Evolutionary conservation across 768 basidiomycete species (phyloP).

Genomic region (Calvatia gigantea): DNA sequence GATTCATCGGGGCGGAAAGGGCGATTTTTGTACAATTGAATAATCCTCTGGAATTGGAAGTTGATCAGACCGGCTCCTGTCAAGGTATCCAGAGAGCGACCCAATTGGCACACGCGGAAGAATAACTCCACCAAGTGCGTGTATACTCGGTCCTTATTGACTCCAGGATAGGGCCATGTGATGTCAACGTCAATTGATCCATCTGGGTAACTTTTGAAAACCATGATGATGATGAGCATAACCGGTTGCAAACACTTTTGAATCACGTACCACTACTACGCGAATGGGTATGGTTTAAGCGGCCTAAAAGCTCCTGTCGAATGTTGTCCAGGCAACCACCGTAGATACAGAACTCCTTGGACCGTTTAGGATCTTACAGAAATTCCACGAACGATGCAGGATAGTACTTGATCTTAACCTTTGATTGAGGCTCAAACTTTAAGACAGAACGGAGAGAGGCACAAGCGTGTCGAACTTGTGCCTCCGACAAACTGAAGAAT

Average conservation of each 20-base stretch:
- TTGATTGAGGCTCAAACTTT: not conserved
- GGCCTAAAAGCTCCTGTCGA: not conserved
- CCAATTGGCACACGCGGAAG: not conserved
- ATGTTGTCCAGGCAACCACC: not conserved
- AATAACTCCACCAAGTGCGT: not conserved
- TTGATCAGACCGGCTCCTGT: not conserved
- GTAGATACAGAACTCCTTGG: not conserved
- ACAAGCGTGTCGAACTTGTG: not conserved
- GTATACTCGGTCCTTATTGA: not conserved
- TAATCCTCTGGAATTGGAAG: not conserved
- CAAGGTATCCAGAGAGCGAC: not conserved
- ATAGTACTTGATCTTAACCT: not conserved
- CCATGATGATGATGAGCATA: not conserved
- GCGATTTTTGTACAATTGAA: not conserved
- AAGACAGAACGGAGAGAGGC: not conserved
- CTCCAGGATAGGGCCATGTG: not conserved
- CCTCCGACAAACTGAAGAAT: not conserved
- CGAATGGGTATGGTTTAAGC: not conserved
- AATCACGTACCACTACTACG: not conserved
- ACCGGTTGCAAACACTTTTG: not conserved
- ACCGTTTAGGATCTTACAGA: not conserved
- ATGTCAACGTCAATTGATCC: not conserved
- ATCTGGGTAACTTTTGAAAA: not conserved
- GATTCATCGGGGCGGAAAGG: not conserved
- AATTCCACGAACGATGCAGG: constrained; percentile 5